Evolutionary conservation across 73 alveolate species (phyloP).

Genomic region (Breviolum minutum): DNA sequence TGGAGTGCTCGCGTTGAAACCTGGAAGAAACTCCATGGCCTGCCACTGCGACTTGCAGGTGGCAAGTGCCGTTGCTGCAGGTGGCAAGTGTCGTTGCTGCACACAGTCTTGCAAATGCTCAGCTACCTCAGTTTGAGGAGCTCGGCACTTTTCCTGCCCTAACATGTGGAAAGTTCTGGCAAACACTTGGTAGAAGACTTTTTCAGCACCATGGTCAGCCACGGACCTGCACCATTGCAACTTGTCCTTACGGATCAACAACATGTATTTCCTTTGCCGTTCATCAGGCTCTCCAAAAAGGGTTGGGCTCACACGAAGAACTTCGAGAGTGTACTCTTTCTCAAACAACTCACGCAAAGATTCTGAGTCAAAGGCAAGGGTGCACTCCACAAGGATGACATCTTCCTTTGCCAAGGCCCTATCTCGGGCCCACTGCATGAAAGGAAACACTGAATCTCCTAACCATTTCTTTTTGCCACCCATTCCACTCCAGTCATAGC

Average conservation of each 20-base stretch:
- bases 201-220: background rate
- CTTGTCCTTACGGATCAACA: background rate
- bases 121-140: background rate
- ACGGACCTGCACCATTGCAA: background rate
- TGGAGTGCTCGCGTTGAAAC: background rate
- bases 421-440: constrained; percentile 7
- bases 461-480: background rate
- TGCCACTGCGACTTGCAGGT: background rate
- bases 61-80: background rate
- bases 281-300: constrained; percentile 28
- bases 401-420: background rate
- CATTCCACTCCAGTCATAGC: constrained; percentile 30
- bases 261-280: constrained; percentile 2
- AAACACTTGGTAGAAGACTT: constrained; percentile 9
- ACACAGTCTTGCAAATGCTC: background rate
- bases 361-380: background rate
- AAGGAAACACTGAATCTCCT: background rate
- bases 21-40: constrained; percentile 16
- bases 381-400: background rate
- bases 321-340: background rate
- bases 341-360: background rate
- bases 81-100: background rate
- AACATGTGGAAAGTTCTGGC: background rate
- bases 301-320: background rate
- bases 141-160: background rate